Conservation (phyloP, 345 rosid genomes). For the Trapa bicornis region DNA sequence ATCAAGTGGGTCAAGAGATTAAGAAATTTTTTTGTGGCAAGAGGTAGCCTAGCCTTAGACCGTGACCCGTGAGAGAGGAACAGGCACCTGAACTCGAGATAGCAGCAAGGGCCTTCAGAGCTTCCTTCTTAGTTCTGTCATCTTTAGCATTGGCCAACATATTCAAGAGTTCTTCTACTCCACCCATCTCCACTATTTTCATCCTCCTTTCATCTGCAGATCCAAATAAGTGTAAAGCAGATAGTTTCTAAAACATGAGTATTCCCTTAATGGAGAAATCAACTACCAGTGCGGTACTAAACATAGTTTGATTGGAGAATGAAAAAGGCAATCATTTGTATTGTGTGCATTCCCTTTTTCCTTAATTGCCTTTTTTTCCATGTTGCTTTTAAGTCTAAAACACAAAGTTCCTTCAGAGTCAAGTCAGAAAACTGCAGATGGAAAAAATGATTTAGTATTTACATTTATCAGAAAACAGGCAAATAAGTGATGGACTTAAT, state of each 20-base stretch:
- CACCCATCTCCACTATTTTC: constrained; percentile 84
- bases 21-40: neutral
- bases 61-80: neutral
- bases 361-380: no score
- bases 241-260: neutral
- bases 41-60: neutral
- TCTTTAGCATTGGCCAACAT: constrained; percentile 77
- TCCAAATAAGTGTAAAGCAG: constrained; percentile 2
- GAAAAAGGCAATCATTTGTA: neutral
- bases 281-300: neutral
- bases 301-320: neutral
- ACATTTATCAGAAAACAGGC: no score
- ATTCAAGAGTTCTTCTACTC: constrained; percentile 61
- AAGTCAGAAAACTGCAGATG: neutral
- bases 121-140: constrained; percentile 68
- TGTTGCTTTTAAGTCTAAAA: neutral
- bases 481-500: neutral
- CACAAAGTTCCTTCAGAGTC: neutral
- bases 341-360: neutral
- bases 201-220: constrained; percentile 68
- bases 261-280: neutral
- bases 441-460: neutral
- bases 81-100: constrained; percentile 48
- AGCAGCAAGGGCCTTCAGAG: constrained; percentile 66
- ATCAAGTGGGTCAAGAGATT: neutral